phyloP scores from a whole-genome alignment of 345 rosid genomes.

The thale cress (Arabidopsis thaliana) region TAIR10.1 NC_003071.7:9966501-9967000 shows the following conservation, averaged over 20 bases:
- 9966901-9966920: slow-evolving; percentile 36
- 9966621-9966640: slow-evolving; percentile 43
- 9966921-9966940: slow-evolving; percentile 75
- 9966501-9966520: slow-evolving; percentile 50
- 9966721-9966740: not conserved
- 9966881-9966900: not conserved
- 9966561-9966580: slow-evolving; percentile 68
- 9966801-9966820: slow-evolving; percentile 53
- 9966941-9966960: slow-evolving; percentile 77
- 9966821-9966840: slow-evolving; percentile 67
- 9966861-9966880: not conserved
- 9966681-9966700: slow-evolving; percentile 52
- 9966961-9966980: slow-evolving; percentile 69
- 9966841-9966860: slow-evolving; percentile 43
- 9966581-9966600: slow-evolving; percentile 56
- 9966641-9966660: slow-evolving; percentile 52
- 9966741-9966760: no score
- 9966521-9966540: slow-evolving; percentile 68
- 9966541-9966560: slow-evolving; percentile 65
- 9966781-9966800: slow-evolving; percentile 45
- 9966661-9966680: slow-evolving; percentile 64
- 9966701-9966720: not conserved
- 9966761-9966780: slow-evolving; percentile 47
- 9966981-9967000: slow-evolving; percentile 48
- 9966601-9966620: slow-evolving; percentile 55